Evolutionary conservation across 2,329 filamentous ascomycete genomes (phyloP), one percentile per base, ranked within the genome.

Genomic region (Fusarium nodosum): DNA sequence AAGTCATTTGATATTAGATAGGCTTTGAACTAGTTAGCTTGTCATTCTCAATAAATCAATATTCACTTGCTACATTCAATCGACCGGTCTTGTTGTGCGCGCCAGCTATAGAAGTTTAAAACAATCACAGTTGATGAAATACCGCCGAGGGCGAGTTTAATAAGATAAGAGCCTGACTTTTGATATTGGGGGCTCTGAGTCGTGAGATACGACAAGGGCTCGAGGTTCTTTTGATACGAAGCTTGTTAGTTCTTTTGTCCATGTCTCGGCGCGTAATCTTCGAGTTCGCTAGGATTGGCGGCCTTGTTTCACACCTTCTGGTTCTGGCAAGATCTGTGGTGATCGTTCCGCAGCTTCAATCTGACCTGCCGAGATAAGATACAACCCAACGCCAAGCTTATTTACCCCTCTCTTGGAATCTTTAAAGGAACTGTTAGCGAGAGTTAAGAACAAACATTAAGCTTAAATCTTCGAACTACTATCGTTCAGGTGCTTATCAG

Each of bases 311-410:
- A 20, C 28, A 62, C 59, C 59, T 62, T 62, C 59, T 34, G 30
- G n/a, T 55, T 1, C 7, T 7, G 42, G 58, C 3, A 39, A 12
- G 3, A 12, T 1, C 5, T 22, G 10, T 8, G 26, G 30, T 16
- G 42, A 57, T 63, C 31, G 20, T 1, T 31, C 0, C 31, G 4
- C 26, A 46, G 8, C 12, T 31, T 7, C n/a, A 20, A 8, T 46
- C 26, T n/a, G 28, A 64, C 52, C 60, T 64, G 45, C 61, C 61
- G 39, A 58, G n/a, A 64, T 12, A n/a, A 39, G 61, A 5, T 33
- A n/a, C 42, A 22, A 22, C 38, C 38, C 0, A 16, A 11, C 28
- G 13, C 44, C 44, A 28, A 64, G 44, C 11, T 30, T 1, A 1
- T 5, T 58, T 64, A 58, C 59, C 59, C 61, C 61, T 64, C 51